phyloP scores from a whole-genome alignment of 805 yeast species.

The Yamadazyma ubonensis region DNA sequence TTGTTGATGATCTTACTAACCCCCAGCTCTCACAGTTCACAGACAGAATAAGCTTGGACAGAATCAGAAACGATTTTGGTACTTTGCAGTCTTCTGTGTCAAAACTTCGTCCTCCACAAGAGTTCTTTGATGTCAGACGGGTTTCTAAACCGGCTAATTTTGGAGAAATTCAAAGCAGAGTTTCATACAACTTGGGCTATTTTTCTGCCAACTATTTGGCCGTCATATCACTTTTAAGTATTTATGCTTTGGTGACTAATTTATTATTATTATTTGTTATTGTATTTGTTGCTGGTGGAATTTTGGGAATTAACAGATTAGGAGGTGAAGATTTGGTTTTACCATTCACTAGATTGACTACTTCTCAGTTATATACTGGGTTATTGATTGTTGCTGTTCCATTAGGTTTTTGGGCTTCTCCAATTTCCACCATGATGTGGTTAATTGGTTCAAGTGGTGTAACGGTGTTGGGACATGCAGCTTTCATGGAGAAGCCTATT shows the following conservation, averaged over 20 bases:
- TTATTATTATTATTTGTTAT: slow-evolving; percentile 81
- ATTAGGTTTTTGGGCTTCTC: slow-evolving; percentile 82
- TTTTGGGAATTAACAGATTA: slow-evolving; percentile 73
- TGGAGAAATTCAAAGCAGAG: slow-evolving; percentile 86
- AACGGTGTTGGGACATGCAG: slow-evolving; percentile 80
- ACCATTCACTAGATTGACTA: slow-evolving; percentile 68
- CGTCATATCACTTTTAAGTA: slow-evolving; percentile 66
- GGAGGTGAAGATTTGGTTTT: slow-evolving; percentile 80
- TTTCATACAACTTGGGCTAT: slow-evolving; percentile 80
- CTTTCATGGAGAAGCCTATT: slow-evolving; percentile 90
- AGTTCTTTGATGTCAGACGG: slow-evolving; percentile 88
- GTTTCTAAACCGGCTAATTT: slow-evolving; percentile 88
- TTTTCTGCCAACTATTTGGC: slow-evolving; percentile 83
- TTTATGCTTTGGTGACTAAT: slow-evolving; percentile 88
- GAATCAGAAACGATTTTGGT: slow-evolving; percentile 44
- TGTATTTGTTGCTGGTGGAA: slow-evolving; percentile 65
- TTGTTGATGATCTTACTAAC: neutral
- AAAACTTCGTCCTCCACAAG: slow-evolving; percentile 83
- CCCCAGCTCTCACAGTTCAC: slow-evolving; percentile 16
- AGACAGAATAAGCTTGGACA: slow-evolving; percentile 29
- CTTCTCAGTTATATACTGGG: slow-evolving; percentile 82
- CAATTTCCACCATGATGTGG: slow-evolving; percentile 89
- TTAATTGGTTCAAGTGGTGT: slow-evolving; percentile 81
- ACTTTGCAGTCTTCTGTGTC: slow-evolving; percentile 63
- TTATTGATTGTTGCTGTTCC: slow-evolving; percentile 76